These are phyloP conservation scores for Amylostereum chailletii DNA, from an alignment of 1,284 basidiomycete species.

Conservation along the genomic window DNA sequence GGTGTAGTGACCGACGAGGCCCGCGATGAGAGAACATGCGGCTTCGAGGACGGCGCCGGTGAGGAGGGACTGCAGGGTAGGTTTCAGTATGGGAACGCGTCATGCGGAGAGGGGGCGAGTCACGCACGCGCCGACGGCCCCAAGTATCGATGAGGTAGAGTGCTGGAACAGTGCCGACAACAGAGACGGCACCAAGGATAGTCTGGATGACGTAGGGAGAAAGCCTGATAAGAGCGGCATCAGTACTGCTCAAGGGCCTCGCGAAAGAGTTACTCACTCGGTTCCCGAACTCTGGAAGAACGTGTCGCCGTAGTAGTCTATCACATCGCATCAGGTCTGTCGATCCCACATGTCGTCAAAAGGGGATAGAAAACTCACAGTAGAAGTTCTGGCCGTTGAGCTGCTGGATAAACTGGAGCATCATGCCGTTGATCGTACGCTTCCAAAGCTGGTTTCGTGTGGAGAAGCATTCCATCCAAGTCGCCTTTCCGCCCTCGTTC, in stretches of 20 bases:
- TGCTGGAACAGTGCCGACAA: conserved; percentile 57
- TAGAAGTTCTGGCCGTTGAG: conserved; percentile 72
- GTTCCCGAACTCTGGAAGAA: conserved; percentile 77
- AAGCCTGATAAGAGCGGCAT: conserved; percentile 27
- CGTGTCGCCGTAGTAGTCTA: conserved; percentile 74
- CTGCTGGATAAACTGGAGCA: conserved; percentile 78
- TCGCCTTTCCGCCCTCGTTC: conserved; percentile 72
- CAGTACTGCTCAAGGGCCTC: background rate
- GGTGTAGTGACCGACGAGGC: conserved; percentile 62
- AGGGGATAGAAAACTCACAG: conserved; percentile 31
- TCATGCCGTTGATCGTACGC: conserved; percentile 69
- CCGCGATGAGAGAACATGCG: conserved; percentile 57
- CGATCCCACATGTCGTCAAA: conserved; percentile 13
- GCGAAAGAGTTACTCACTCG: conserved; percentile 25
- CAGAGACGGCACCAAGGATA: conserved; percentile 62
- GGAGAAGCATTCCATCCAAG: conserved; percentile 75
- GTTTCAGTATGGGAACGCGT: conserved; percentile 1
- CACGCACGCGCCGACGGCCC: conserved; percentile 49
- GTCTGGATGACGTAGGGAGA: conserved; percentile 67
- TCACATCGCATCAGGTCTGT: background rate
- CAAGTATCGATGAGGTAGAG: conserved; percentile 57
- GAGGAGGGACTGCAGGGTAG: conserved; percentile 41
- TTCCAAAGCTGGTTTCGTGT: conserved; percentile 61
- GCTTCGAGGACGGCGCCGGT: conserved; percentile 60
- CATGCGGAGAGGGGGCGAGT: background rate